Percentiles rank a stretch among this genome's conserved stretches.
These are phyloP conservation scores for Pinus taeda DNA, from an alignment of 75 land plant genomes.

Conservation along the genomic window DNA sequence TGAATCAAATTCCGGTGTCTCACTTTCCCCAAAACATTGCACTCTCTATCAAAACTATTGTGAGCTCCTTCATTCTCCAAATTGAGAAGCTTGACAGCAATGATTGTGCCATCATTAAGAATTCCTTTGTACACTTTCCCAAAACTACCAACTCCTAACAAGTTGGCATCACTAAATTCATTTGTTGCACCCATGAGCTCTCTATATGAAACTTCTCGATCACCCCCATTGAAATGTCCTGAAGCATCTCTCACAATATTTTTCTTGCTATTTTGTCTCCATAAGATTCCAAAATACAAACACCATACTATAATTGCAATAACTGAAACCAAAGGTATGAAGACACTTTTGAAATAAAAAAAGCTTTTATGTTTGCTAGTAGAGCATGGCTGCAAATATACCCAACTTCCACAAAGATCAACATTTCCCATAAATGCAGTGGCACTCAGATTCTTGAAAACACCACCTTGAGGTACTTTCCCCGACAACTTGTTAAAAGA, in stretches of 20 bases:
- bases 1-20: not conserved
- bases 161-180: conserved; percentile 25
- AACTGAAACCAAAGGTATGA: too few species aligned
- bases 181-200: conserved; percentile 22
- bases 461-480: too few species aligned
- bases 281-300: not conserved
- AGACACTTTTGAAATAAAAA: too few species aligned
- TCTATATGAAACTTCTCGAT: conserved; percentile 11
- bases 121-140: conserved; percentile 41
- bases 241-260: not conserved
- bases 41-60: not conserved
- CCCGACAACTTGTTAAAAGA: too few species aligned
- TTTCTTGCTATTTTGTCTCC: not conserved
- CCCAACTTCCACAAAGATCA: conserved; percentile 9
- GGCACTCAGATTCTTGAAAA: too few species aligned
- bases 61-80: not conserved
- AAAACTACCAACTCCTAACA: conserved; percentile 42
- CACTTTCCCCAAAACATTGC: not conserved
- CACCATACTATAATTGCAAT: too few species aligned
- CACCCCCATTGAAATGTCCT: too few species aligned
- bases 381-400: not conserved
- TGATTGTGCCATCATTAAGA: not conserved
- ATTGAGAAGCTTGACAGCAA: conserved; percentile 27
- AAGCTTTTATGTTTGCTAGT: too few species aligned
- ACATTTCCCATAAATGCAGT: too few species aligned